Evolutionary conservation across 116 monocot genomes (phyloP).

Genomic region (Iris pallida): DNA sequence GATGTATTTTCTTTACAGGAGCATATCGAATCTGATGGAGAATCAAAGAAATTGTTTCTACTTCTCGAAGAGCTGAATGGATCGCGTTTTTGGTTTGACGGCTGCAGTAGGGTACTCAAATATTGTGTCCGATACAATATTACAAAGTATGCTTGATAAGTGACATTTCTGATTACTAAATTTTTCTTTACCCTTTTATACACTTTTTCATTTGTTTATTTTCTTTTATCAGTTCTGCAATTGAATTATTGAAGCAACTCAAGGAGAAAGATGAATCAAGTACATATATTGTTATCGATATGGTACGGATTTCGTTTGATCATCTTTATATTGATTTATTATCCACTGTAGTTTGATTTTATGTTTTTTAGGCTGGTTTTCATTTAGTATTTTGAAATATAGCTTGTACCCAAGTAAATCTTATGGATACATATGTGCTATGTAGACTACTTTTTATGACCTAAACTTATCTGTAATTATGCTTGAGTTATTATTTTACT

Average conservation of each 20-base stretch:
- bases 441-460: too few species aligned
- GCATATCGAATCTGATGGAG: conserved; percentile 48
- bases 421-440: too few species aligned
- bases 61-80: conserved; percentile 61
- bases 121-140: conserved; percentile 68
- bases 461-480: too few species aligned
- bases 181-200: not conserved
- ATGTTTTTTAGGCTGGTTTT: too few species aligned
- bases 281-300: conserved; percentile 63
- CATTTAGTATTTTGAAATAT: too few species aligned
- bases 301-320: conserved; percentile 33
- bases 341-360: too few species aligned
- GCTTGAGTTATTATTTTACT: too few species aligned
- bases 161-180: conserved; percentile 4
- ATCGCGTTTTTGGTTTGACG: conserved; percentile 75
- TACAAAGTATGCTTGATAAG: conserved; percentile 25
- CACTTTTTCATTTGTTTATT: conserved; percentile 8
- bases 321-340: too few species aligned
- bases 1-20: conserved; percentile 44
- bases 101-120: conserved; percentile 60
- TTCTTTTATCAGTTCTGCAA: conserved; percentile 44
- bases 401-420: too few species aligned
- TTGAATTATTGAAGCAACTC: conserved; percentile 63
- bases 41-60: conserved; percentile 61
- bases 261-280: conserved; percentile 52